These are phyloP conservation scores for Leccinum pellstonianum DNA, from an alignment of 768 basidiomycete genomes.

Conservation along the genomic window DNA sequence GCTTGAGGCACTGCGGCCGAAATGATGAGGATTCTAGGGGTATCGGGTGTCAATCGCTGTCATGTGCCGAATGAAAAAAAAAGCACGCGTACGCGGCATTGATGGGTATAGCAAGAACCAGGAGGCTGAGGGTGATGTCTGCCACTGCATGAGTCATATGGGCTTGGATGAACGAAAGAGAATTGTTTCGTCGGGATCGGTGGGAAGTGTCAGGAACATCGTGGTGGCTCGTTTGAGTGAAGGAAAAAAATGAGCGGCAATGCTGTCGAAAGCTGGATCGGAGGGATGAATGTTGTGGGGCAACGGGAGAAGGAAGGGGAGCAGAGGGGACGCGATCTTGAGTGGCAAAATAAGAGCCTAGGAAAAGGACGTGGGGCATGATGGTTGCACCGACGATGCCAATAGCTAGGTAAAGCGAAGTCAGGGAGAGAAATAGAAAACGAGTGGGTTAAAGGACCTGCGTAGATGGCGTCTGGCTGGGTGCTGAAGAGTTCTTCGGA, in stretches of 20 bases:
- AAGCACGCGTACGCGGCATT: conserved; percentile 36
- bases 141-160: conserved; percentile 43
- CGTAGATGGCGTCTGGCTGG: conserved; percentile 36
- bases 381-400: conserved; percentile 52
- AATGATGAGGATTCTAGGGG: conserved; percentile 37
- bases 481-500: conserved; percentile 34
- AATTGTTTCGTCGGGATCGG: conserved; percentile 32
- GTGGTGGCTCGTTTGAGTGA: conserved; percentile 7
- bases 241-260: conserved; percentile 6
- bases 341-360: conserved; percentile 35
- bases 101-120: conserved; percentile 48
- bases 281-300: not conserved
- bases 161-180: conserved; percentile 35
- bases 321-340: conserved; percentile 28
- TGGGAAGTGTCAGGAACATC: conserved; percentile 10
- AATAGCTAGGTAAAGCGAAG: conserved; percentile 24
- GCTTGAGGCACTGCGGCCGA: conserved; percentile 22
- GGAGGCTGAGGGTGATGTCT: conserved; percentile 45
- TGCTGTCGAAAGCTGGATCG: not conserved
- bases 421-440: conserved; percentile 20
- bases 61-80: not conserved
- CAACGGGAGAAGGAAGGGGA: conserved; percentile 29
- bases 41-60: not conserved
- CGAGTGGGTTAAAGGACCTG: conserved; percentile 25
- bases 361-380: conserved; percentile 60